Base-by-base conservation (phyloP, 495 filamentous ascomycete genomes). In the Podospora pseudoanserina region DNA sequence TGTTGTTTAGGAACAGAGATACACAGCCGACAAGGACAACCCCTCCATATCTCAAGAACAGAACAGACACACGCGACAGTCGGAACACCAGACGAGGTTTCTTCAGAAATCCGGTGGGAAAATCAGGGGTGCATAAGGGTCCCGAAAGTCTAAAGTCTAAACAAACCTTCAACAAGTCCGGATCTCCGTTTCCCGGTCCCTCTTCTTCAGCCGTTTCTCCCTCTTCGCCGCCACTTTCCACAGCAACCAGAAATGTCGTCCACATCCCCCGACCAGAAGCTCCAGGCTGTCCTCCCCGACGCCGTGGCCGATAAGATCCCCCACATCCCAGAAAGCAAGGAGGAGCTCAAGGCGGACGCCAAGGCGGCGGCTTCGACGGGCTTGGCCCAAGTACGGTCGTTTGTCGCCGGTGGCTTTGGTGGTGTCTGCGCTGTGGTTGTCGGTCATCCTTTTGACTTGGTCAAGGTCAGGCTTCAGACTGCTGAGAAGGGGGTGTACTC, bases 381-480 rank as follows among this genome's bases (percentile, higher is more conserved):
- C 28, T 71, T 78, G 13, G 73, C 81, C 0, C 83, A 81, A 66
- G 68, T 96, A 56, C 90, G 94, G 53, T 95, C 94, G 19, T 86
- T 98, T 39, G 91, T 82, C 16, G 94, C 94, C 3, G 95, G 96
- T 70, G 96, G 92, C 39, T 94, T 94, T 64, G 95, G 95, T 68
- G 96, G 96, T 74, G 83, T 98, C 34, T 97, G 91, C 80, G 94
- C 95, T 30, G 96, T 98, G 56, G 72, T 99, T 23, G 89, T 94
- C 70, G 95, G 95, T 56, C 96, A 98, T 80, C 95, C 95, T 7
- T 99, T 99, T 75, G 95, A 99, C 75, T 83, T 99, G 68, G 94
- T 98, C 74, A 99, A 99, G 80, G 95, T 99, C 67, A 91, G 96
- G 53, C 77, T 99, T 78, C 95, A 99, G 83, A 99, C 95, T 0